A percentile compares a stretch with the other conserved stretches of the same genome.
Evolutionary conservation across 2,329 filamentous ascomycete species (phyloP).

Genomic region (Colletotrichum lindemuthianum): DNA sequence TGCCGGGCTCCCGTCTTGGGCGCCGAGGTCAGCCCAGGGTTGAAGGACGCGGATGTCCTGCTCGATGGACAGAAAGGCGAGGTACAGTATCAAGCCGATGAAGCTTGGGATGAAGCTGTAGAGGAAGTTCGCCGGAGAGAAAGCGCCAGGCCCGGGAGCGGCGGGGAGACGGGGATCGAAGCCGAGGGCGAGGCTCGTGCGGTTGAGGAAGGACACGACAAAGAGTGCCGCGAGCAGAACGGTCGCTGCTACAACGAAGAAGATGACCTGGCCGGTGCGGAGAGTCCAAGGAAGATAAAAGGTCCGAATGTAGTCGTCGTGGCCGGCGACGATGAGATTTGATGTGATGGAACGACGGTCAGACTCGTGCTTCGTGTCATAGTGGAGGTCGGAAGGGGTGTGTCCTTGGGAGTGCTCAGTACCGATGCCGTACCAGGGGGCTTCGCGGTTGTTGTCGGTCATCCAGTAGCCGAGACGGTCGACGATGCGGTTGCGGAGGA

Average conservation of each 20-base stretch:
- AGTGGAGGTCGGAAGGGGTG: constrained; percentile 33
- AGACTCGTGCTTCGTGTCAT: constrained; percentile 39
- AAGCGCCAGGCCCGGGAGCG: constrained; percentile 68
- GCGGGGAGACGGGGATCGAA: constrained; percentile 77
- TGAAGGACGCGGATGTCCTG: constrained; percentile 72
- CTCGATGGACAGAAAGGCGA: constrained; percentile 75
- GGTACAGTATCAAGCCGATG: constrained; percentile 73
- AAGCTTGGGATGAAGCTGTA: constrained; percentile 80
- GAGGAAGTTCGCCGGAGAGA: constrained; percentile 88
- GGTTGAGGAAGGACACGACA: constrained; percentile 80
- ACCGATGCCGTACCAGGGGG: constrained; percentile 83
- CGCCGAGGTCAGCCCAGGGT: constrained; percentile 73
- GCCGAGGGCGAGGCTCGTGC: constrained; percentile 71
- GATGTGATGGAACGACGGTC: constrained; percentile 39
- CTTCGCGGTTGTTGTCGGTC: constrained; percentile 69
- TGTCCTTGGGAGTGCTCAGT: constrained; percentile 54
- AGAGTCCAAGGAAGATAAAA: constrained; percentile 83
- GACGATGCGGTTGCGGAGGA: constrained; percentile 64
- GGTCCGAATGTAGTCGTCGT: constrained; percentile 57
- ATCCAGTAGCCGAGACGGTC: constrained; percentile 91
- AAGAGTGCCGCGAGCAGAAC: constrained; percentile 76
- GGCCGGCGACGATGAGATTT: constrained; percentile 52
- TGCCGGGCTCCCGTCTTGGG: constrained; percentile 68
- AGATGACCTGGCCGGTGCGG: constrained; percentile 70
- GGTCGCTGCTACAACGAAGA: constrained; percentile 70